Percentiles rank a stretch among this genome's conserved stretches.
These are phyloP conservation scores for Escallonia rubra DNA, from an alignment of 129 eudicot species.

Conservation along the genomic window DNA sequence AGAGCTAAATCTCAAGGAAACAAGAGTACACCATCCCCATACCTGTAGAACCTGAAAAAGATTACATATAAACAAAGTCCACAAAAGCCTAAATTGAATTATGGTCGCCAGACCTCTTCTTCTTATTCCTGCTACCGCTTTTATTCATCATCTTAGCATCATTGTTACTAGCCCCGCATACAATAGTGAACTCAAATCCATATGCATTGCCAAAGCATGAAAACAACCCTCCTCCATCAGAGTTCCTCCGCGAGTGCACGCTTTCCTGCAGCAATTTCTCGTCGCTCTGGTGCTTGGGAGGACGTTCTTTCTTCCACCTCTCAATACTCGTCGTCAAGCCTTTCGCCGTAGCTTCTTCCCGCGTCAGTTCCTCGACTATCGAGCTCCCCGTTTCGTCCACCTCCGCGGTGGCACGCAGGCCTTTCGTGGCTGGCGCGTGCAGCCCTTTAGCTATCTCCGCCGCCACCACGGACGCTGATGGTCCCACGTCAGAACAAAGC, in stretches of 20 bases:
- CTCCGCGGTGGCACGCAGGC: background rate
- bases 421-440: background rate
- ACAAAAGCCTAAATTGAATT: too few species aligned
- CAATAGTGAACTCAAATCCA: constrained; percentile 36
- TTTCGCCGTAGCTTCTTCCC: constrained; percentile 29
- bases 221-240: constrained; percentile 32
- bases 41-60: too few species aligned
- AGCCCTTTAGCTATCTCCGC: constrained; percentile 23
- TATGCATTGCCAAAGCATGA: constrained; percentile 35
- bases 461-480: constrained; percentile 40
- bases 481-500: constrained; percentile 34
- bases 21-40: too few species aligned
- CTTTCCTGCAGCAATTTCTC: background rate
- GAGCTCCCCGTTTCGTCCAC: constrained; percentile 22
- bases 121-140: background rate
- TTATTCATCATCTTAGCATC: background rate
- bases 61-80: too few species aligned
- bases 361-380: constrained; percentile 30
- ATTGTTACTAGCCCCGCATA: constrained; percentile 25
- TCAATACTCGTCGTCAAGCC: constrained; percentile 9
- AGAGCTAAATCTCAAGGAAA: too few species aligned
- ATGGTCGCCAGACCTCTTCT: background rate
- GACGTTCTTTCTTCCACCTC: too few species aligned
- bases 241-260: constrained; percentile 15
- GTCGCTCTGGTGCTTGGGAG: background rate